These are phyloP conservation scores for Willaertia magna DNA, from an alignment of 208 protist species.

Conservation along the genomic window DNA sequence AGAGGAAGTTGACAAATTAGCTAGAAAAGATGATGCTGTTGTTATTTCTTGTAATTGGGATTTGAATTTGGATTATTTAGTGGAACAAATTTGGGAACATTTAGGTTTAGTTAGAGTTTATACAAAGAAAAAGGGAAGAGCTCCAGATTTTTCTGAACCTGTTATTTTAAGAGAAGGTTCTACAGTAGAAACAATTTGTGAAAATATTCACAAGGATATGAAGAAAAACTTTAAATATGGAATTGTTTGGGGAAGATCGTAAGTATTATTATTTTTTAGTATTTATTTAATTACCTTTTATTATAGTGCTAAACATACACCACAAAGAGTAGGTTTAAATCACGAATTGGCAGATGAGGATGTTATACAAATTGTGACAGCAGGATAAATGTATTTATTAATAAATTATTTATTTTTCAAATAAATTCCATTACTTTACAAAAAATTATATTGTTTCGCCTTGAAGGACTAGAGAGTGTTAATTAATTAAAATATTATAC, in stretches of 20 bases:
- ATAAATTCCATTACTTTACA: background rate
- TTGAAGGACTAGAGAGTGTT: background rate
- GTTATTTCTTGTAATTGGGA: slow-evolving; percentile 84
- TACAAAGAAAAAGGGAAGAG: slow-evolving; percentile 92
- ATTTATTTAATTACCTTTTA: background rate
- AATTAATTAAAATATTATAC: too few species aligned
- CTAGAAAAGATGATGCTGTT: slow-evolving; percentile 84
- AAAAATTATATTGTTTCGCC: background rate
- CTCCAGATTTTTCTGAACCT: slow-evolving; percentile 92
- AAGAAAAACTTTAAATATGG: slow-evolving; percentile 87
- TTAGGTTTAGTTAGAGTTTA: slow-evolving; percentile 87
- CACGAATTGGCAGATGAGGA: slow-evolving; percentile 96
- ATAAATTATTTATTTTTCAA: background rate
- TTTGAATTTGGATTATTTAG: slow-evolving; percentile 94
- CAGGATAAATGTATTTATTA: background rate
- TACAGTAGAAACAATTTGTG: slow-evolving; percentile 89
- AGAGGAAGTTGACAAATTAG: slow-evolving; percentile 88
- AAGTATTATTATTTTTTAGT: background rate
- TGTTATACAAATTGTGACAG: slow-evolving; percentile 90
- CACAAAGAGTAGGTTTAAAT: slow-evolving; percentile 85
- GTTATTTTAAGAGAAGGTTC: slow-evolving; percentile 77
- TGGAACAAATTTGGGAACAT: slow-evolving; percentile 97
- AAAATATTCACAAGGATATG: slow-evolving; percentile 88
- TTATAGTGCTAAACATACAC: slow-evolving; percentile 91
- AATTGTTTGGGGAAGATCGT: background rate